Percentiles rank a stretch among this genome's conserved stretches.
These are phyloP conservation scores for Neurospora discreta DNA, from an alignment of 495 filamentous ascomycete genomes.

Conservation along the genomic window DNA sequence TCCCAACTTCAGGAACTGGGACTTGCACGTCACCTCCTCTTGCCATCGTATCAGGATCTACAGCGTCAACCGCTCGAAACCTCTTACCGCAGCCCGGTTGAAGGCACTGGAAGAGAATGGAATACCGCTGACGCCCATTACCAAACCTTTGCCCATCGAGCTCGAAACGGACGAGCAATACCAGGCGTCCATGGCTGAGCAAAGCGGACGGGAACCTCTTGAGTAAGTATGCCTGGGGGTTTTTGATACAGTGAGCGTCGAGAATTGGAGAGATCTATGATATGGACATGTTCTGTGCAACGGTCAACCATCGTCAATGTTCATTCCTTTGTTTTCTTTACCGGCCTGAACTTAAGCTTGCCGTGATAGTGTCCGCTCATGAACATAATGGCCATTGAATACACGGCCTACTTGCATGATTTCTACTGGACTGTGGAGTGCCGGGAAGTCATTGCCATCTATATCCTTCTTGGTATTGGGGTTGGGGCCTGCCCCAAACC, in stretches of 20 bases:
- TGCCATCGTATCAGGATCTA: constrained; percentile 54
- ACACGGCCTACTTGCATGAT: background rate
- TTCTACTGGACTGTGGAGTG: background rate
- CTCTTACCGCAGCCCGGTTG: constrained; percentile 37
- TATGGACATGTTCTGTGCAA: background rate
- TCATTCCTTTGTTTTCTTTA: background rate
- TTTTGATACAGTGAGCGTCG: background rate
- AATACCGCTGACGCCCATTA: constrained; percentile 39
- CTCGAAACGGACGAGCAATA: constrained; percentile 38
- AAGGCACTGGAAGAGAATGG: constrained; percentile 37
- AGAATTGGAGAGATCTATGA: background rate
- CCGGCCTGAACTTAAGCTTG: background rate
- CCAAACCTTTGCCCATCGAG: constrained; percentile 34
- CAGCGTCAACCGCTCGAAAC: constrained; percentile 45
- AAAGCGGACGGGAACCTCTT: constrained; percentile 35
- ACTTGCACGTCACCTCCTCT: constrained; percentile 54
- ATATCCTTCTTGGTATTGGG: background rate
- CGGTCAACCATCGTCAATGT: background rate
- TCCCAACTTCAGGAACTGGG: constrained; percentile 38
- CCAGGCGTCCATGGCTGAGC: constrained; percentile 30
- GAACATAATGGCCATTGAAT: background rate
- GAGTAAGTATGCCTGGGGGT: background rate
- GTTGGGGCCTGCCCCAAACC: background rate
- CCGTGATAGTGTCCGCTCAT: background rate
- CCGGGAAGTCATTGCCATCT: background rate